phyloP scores from a whole-genome alignment of 2,329 filamentous ascomycete species.

The Colletotrichum filicis region DNA sequence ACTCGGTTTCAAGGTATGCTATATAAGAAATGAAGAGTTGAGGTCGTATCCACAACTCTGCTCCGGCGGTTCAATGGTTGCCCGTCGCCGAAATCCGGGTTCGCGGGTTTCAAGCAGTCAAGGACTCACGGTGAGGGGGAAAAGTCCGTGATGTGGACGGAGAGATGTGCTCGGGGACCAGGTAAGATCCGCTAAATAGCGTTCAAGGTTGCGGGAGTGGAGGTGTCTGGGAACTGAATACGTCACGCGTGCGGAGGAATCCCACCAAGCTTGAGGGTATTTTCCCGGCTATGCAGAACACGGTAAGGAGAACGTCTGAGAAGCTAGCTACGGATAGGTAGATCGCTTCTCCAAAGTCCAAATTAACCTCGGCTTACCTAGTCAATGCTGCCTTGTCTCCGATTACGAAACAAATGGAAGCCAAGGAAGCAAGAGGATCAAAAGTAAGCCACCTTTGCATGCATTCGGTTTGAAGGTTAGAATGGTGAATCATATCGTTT shows the following conservation, averaged over 20 bases:
- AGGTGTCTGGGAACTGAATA: background rate
- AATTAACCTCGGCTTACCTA: too few species aligned
- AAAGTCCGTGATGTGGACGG: background rate
- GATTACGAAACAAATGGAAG: too few species aligned
- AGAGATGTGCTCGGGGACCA: background rate
- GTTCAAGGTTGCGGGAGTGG: conserved; percentile 1
- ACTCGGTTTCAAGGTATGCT: background rate
- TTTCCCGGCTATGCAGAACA: background rate
- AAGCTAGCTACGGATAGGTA: too few species aligned
- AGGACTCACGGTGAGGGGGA: background rate
- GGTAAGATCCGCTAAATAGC: conserved; percentile 16
- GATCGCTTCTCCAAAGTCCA: too few species aligned
- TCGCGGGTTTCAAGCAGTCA: background rate
- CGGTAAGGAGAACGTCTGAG: too few species aligned
- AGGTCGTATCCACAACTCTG: background rate
- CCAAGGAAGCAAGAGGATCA: too few species aligned
- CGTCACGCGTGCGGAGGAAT: conserved; percentile 23
- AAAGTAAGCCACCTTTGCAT: too few species aligned
- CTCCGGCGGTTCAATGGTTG: too few species aligned
- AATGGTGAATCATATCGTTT: too few species aligned
- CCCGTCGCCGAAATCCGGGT: background rate
- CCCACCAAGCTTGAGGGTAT: background rate
- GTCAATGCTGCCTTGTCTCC: too few species aligned
- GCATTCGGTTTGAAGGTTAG: too few species aligned
- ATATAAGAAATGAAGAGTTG: background rate